Evolutionary conservation across 768 basidiomycete genomes (phyloP), one percentile per base, ranked within the genome.

Genomic region (Rossbeevera mucosa): DNA sequence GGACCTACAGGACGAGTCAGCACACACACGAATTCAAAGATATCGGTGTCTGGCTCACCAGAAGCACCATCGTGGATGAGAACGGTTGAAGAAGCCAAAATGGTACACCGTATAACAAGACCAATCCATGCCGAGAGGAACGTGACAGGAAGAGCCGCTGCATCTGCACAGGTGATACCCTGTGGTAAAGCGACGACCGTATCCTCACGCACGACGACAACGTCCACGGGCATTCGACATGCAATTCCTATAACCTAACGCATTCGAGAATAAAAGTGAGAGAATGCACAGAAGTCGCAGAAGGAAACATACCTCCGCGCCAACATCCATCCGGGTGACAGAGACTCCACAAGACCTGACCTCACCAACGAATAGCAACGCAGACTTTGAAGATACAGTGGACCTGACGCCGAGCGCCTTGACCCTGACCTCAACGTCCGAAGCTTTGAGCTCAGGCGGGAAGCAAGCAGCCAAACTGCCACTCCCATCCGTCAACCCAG

Each of bases 81-180:
- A 21, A 68, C 52, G 3, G 54, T 53, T 9, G 66, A 68, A 47
- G 55, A 54, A 4, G 63, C 38, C 0, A 55, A 55, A 38, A 67
- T 53, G 12, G 53, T 47, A 40, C 52, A 60, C 18, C 57, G 58
- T 2, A 40, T 42, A 14, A 61, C 56, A 24, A 68, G 54, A 40
- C 66, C 66, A 14, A 64, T 58, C 66, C 66, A 67, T 11, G 66
- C 52, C 4, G 66, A 41, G 22, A 66, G 59, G 56, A 67, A 59
- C 1, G 58, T 48, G 31, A 51, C 20, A 28, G 66, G 52, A 3
- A 68, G 31, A 28, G 59, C 53, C 14, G 60, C 66, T 3, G 60
- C 66, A 42, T 66, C 62, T 22, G 31, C 26, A 5, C 50, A 18
- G 5, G 30, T 53, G 33, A 61, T 22, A 7, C 59, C 58, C 12